Base-by-base conservation (phyloP, 306 rosid genomes). In the Citrullus mucosospermus region DNA sequence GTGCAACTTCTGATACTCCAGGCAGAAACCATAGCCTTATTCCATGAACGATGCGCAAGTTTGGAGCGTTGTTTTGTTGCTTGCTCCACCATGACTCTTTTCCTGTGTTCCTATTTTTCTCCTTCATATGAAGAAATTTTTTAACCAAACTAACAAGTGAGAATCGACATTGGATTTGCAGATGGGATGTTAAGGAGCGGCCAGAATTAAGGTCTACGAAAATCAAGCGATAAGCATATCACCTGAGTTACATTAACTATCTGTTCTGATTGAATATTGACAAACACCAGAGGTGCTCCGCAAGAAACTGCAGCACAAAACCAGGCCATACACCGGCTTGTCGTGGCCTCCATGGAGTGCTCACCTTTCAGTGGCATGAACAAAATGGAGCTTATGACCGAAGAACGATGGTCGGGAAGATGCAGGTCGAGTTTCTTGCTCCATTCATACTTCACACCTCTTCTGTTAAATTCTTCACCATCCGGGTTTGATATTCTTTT, bases 1-100 rank as follows among this genome's bases (percentile, higher is more conserved):
- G 65, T 5, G 77, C 51, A 83, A 91, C 39, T 84, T 93, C 98
- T 78, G 80, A 78, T 17, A 85, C 79, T 81, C 91, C 98, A 0
- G 93, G 96, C 28, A 93, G 88, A 83, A 85, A 91, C 96, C 96
- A 91, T 41, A 93, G 78, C 83, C 97, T 89, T 81, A 87, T 85
- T 14, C 91, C 94, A 39, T 85, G 91, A 46, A 78, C 77, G 46
- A 77, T 73, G 51, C 80, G 89, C 79, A 58, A 2, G 2, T 53
- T 80, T 57, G 60, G 39, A 28, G 80, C 71, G 61, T 76, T 69
- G 75, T 57, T 80, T 79, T 88, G 90, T 81, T 84, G 87, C 60
- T 22, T 79, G 67, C 75, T 9, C 46, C 75, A 20, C 54, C 67
- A n/a, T 61, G 57, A 67, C 72, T 86, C 88, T 72, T 66, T 86